phyloP scores from a whole-genome alignment of 2,329 filamentous ascomycete species.

The Fusarium austroafricanum region DNA sequence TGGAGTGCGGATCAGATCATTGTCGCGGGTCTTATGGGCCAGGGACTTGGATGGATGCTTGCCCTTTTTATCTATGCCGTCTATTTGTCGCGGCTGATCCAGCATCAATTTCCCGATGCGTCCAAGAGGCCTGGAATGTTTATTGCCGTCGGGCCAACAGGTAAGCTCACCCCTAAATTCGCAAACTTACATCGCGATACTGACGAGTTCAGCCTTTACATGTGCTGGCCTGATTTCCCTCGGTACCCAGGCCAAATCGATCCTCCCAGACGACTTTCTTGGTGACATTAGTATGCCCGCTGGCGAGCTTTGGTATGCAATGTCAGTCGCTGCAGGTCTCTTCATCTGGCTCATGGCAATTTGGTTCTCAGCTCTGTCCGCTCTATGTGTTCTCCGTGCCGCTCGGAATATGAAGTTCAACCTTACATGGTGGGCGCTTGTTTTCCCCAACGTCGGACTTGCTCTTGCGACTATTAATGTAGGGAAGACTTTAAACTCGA shows the following conservation, averaged over 20 bases:
- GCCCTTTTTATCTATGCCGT: conserved; percentile 25
- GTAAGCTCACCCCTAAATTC: not conserved
- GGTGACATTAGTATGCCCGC: not conserved
- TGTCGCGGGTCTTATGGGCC: conserved; percentile 20
- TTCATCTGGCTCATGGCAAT: conserved; percentile 27
- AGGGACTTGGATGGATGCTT: conserved; percentile 27
- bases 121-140: conserved; percentile 11
- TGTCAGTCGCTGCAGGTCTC: conserved; percentile 11
- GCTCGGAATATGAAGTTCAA: conserved; percentile 9
- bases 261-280: conserved; percentile 7
- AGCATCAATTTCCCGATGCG: conserved; percentile 2
- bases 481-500: not conserved
- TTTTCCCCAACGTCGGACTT: conserved; percentile 24
- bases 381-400: not conserved
- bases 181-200: accelerated
- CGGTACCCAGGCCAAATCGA: conserved; percentile 11
- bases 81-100: conserved; percentile 20
- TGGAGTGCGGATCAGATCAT: conserved; percentile 22
- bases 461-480: conserved; percentile 21
- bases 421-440: conserved; percentile 17
- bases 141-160: conserved; percentile 22
- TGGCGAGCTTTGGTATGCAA: conserved; percentile 14
- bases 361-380: conserved; percentile 14
- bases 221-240: conserved; percentile 13
- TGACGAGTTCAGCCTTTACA: not conserved